These are phyloP conservation scores for Sugiyamaella smithiae DNA, from an alignment of 805 yeast species.

Conservation along the genomic window DNA sequence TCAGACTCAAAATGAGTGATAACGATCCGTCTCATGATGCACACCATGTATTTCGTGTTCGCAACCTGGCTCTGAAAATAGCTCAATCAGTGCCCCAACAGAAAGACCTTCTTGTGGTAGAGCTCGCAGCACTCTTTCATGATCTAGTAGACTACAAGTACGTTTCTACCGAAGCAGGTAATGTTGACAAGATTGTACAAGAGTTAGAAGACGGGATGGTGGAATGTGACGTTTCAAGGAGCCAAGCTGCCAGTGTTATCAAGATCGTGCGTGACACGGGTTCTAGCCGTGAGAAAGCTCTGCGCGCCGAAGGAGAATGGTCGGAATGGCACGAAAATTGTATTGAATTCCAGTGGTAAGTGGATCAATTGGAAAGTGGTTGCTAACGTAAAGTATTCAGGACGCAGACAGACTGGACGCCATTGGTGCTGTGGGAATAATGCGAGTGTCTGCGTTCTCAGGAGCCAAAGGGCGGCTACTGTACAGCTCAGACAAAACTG, in stretches of 20 bases:
- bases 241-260: conserved; percentile 21
- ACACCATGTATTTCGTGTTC: conserved; percentile 33
- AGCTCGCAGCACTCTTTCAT: conserved; percentile 35
- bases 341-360: conserved; percentile 32
- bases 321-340: conserved; percentile 33
- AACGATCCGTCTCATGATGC: conserved; percentile 36
- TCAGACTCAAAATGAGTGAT: conserved; percentile 22
- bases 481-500: conserved; percentile 20
- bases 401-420: conserved; percentile 44
- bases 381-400: conserved; percentile 32
- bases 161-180: conserved; percentile 16
- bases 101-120: conserved; percentile 29
- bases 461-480: conserved; percentile 30
- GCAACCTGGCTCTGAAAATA: conserved; percentile 27
- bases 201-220: conserved; percentile 13
- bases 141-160: conserved; percentile 36
- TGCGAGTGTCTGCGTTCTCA: conserved; percentile 36
- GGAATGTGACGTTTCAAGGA: conserved; percentile 17
- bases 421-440: conserved; percentile 37
- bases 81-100: conserved; percentile 20
- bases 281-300: conserved; percentile 28
- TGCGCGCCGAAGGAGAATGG: conserved; percentile 28
- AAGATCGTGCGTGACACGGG: conserved; percentile 29
- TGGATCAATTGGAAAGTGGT: neutral
- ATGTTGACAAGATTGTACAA: conserved; percentile 7